These are phyloP conservation scores for Chalciporus sp. DNA, from an alignment of 1,284 basidiomycete genomes.

Conservation along the genomic window DNA sequence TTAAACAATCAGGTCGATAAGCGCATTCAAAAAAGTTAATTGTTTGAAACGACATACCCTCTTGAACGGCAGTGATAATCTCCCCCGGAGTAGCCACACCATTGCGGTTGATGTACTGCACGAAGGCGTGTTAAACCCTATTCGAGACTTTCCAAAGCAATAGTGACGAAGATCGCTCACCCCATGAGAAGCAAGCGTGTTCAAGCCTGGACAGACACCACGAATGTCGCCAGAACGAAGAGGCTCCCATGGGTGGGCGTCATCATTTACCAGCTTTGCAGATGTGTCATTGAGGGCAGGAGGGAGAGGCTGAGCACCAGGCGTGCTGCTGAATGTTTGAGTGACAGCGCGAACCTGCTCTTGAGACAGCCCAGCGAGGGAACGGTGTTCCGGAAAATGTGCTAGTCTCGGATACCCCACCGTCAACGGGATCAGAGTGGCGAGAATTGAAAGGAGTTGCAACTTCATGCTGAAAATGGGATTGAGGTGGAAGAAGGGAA, in stretches of 20 bases:
- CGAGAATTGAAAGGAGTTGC: constrained; percentile 7
- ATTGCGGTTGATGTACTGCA: constrained; percentile 22
- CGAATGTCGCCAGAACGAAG: constrained; percentile 35
- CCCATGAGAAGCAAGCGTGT: constrained; percentile 48
- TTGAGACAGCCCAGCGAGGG: constrained; percentile 22
- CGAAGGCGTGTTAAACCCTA: not conserved
- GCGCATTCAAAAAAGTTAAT: not conserved
- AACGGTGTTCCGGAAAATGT: constrained; percentile 26
- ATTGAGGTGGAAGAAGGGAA: too few species aligned
- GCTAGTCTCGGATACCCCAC: constrained; percentile 19
- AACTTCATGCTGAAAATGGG: constrained; percentile 18
- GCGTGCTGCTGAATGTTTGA: constrained; percentile 18
- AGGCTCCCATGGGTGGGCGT: constrained; percentile 18
- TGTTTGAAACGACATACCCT: constrained; percentile 11
- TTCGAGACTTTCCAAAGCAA: too few species aligned
- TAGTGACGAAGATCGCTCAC: constrained; percentile 5
- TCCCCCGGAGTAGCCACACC: constrained; percentile 28
- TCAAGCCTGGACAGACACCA: constrained; percentile 51
- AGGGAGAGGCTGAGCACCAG: constrained; percentile 29
- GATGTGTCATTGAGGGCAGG: constrained; percentile 29
- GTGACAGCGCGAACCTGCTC: constrained; percentile 15
- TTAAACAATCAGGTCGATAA: not conserved
- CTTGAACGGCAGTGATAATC: constrained; percentile 30
- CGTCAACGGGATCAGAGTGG: constrained; percentile 10
- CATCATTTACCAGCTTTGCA: constrained; percentile 28